Base-by-base conservation (phyloP, 2,329 filamentous ascomycete species). In the Penicillium sp. region DNA sequence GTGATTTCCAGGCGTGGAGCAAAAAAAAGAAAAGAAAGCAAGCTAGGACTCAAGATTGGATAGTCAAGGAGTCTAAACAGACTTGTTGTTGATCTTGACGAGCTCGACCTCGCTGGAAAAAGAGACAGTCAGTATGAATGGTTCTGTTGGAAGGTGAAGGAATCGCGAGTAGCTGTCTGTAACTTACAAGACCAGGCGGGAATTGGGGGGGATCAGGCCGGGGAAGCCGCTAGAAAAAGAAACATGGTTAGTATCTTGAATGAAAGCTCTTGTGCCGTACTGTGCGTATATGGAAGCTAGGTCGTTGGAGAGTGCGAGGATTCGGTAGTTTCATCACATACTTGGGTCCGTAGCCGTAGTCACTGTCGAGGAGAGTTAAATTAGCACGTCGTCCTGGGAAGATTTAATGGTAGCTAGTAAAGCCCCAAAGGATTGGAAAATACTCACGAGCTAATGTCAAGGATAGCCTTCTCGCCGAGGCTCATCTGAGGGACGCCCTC, bases 401-500 rank as follows among this genome's bases (percentile, higher is more conserved):
- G 22, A 33, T 17, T 17, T n/a, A 1, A 13, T 54, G 13, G 24
- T 28, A 38, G 10, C 17, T 33, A 33, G 10, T 5, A 33, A 24
- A 35, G 19, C 19, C 10, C 2, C 17, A n/a, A 17, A 13, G 30
- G 15, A 12, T 37, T 4, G 13, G 42, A 24, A 59, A 63, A 45
- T 28, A 74, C 85, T 78, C 84, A 93, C 90, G 86, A 84, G 66
- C 89, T 86, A 75, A 98, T 97, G 69, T 89, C 90, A 67, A 99
- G 84, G 56, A 87, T 91, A 58, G 92, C 89, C 83, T 91, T 94
- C 86, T 98, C 94, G 76, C 94, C 93, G 62, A 96, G 83, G 76
- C 89, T 89, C 94, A 99, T 97, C 75, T 87, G 83, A 54, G 83
- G 81, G 57, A 98, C 93, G 68, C 90, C 93, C 80, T 97, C 89